Conservation (phyloP, 768 basidiomycete genomes). For the Podaxis sp. region DNA sequence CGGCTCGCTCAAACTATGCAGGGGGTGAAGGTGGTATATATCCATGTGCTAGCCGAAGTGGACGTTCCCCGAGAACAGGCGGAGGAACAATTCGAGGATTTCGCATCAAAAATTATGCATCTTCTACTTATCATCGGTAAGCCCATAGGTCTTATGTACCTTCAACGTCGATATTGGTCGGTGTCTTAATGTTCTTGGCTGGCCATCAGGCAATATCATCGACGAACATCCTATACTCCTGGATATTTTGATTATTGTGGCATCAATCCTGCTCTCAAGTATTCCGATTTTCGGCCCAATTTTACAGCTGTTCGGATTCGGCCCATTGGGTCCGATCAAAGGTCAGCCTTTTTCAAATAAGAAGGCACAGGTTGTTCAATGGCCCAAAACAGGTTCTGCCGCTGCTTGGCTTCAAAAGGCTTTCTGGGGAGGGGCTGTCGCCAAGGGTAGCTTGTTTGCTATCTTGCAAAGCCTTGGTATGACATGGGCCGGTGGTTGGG, state of each 20-base stretch:
- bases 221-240: constrained; percentile 35
- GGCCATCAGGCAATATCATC: constrained; percentile 30
- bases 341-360: background rate
- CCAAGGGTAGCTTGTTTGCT: constrained; percentile 33
- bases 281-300: constrained; percentile 29
- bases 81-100: background rate
- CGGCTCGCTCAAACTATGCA: constrained; percentile 4
- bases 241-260: constrained; percentile 23
- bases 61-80: constrained; percentile 11
- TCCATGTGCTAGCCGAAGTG: background rate
- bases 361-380: background rate
- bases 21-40: constrained; percentile 3
- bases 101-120: background rate
- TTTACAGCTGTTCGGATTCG: constrained; percentile 34
- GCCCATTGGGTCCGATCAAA: constrained; percentile 27
- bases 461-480: constrained; percentile 29
- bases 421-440: constrained; percentile 31
- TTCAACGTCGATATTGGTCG: background rate
- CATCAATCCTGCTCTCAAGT: constrained; percentile 28
- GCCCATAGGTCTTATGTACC: background rate
- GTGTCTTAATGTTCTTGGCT: background rate
- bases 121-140: constrained; percentile 12
- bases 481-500: constrained; percentile 9
- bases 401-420: constrained; percentile 35
- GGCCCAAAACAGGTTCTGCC: constrained; percentile 25